These are phyloP conservation scores for Diaporthe helianthi DNA, from an alignment of 2,329 filamentous ascomycete species.

Conservation along the genomic window DNA sequence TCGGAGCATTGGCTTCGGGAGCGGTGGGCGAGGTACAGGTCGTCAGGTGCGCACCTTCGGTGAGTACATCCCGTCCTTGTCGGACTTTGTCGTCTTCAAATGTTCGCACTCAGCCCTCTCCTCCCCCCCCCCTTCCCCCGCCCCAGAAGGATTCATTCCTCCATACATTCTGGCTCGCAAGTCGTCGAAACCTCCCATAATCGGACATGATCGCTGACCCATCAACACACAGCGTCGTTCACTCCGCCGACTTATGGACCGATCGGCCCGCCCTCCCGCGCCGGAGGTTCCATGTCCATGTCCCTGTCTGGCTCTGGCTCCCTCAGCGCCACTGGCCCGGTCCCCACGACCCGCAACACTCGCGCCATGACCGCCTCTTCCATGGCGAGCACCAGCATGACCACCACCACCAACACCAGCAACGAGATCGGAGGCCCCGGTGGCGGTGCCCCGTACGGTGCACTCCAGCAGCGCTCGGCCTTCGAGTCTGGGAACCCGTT, in stretches of 20 bases:
- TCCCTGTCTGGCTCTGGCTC: background rate
- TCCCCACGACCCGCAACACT: background rate
- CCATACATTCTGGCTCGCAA: background rate
- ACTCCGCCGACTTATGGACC: slow-evolving; percentile 24
- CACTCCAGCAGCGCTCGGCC: background rate
- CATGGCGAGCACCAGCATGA: background rate
- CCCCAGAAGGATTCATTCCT: too few species aligned
- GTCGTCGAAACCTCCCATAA: too few species aligned
- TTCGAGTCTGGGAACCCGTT: slow-evolving; percentile 6
- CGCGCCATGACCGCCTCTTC: background rate
- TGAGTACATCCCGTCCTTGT: background rate
- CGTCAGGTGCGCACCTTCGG: slow-evolving; percentile 11
- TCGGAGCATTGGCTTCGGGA: background rate
- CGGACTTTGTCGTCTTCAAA: too few species aligned
- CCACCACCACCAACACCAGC: too few species aligned
- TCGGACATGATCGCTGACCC: background rate
- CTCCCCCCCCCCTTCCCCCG: too few species aligned
- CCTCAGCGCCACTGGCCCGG: too few species aligned
- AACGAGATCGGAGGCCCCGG: background rate
- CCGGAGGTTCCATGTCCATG: background rate
- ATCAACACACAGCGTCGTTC: slow-evolving; percentile 4
- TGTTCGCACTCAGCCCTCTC: too few species aligned
- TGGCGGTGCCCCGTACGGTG: background rate
- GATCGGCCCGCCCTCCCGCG: slow-evolving; percentile 20
- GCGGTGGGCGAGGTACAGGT: background rate